Evolutionary conservation across 2,329 filamentous ascomycete species (phyloP).

Genomic region (Plenodomus tracheiphilus): DNA sequence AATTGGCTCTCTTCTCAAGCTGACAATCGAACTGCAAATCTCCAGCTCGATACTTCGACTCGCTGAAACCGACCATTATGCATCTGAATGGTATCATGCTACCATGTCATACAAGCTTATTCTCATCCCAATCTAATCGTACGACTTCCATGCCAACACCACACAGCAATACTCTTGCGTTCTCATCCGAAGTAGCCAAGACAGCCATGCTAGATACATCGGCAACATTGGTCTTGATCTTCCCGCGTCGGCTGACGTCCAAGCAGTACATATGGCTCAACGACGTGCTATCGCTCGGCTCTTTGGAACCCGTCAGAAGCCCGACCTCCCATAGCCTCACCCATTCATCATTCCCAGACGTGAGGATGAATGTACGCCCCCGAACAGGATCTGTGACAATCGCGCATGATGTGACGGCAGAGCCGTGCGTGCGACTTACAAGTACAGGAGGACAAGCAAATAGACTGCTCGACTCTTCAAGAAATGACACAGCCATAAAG

Average conservation of each 20-base stretch:
- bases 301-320: neutral
- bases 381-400: constrained; percentile 28
- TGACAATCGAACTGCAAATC: too few relatives aligned
- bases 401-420: constrained; percentile 66
- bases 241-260: constrained; percentile 34
- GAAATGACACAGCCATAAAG: constrained; percentile 30
- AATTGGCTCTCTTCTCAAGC: neutral
- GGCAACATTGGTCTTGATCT: constrained; percentile 54
- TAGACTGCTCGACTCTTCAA: neutral
- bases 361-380: constrained; percentile 29
- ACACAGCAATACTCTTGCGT: constrained; percentile 30
- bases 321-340: constrained; percentile 52
- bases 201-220: constrained; percentile 59
- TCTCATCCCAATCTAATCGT: constrained; percentile 13
- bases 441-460: constrained; percentile 37
- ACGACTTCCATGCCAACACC: constrained; percentile 43
- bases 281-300: neutral
- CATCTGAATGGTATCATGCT: too few relatives aligned
- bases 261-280: constrained; percentile 17
- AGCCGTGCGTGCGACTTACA: constrained; percentile 67
- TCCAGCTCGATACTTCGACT: too few relatives aligned
- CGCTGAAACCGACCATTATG: too few relatives aligned
- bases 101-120: neutral
- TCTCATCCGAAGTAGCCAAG: constrained; percentile 18
- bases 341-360: constrained; percentile 53